Base-by-base conservation (phyloP, 805 yeast species). In the Clavispora vitiphila region DNA sequence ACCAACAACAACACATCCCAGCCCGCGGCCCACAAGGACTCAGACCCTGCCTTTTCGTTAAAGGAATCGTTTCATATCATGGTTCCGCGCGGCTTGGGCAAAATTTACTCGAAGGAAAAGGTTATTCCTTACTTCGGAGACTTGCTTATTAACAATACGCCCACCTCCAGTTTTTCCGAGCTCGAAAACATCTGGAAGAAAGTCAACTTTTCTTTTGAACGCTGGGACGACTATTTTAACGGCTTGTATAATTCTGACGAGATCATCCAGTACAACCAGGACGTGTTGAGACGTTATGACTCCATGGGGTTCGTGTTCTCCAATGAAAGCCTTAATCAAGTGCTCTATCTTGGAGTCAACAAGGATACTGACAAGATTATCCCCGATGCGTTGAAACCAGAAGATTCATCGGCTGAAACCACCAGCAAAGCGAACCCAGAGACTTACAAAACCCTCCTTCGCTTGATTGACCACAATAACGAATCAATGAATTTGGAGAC, bases 81-180 rank as follows among this genome's bases (percentile, higher is more conserved):
- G 69, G 90, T 95, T 8, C 88, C 96, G 3, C 86, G 91, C 53
- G 93, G 95, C 9, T 72, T 91, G 50, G 96, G 96, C 29, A 76
- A 77, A 42, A 67, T 76, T 1, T 88, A 84, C 53, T 76, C 91
- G 0, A 86, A 86, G 54, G 80, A 79, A 38, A 77, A 80, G 41
- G 95, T 86, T 10, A 80, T 91, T 35, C 96, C 98, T 1, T 90
- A 81, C 56, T 90, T 87, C 65, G 97, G 96, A 9, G 98, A 90
- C 57, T 69, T 90, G 49, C 69, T 80, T 8, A 78, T 88, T 14
- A 67, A 67, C 48, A 74, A 69, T 46, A 29, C 48, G 7, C 40
- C 44, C 21, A 41, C 53, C 3, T 42, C 60, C 3, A 66, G 71
- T 19, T 61, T 81, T 38, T 67, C 68, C 43, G 82, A 80, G 37